Base-by-base conservation (phyloP, 2,329 filamentous ascomycete genomes). In the Aspergillus uvarum region DNA sequence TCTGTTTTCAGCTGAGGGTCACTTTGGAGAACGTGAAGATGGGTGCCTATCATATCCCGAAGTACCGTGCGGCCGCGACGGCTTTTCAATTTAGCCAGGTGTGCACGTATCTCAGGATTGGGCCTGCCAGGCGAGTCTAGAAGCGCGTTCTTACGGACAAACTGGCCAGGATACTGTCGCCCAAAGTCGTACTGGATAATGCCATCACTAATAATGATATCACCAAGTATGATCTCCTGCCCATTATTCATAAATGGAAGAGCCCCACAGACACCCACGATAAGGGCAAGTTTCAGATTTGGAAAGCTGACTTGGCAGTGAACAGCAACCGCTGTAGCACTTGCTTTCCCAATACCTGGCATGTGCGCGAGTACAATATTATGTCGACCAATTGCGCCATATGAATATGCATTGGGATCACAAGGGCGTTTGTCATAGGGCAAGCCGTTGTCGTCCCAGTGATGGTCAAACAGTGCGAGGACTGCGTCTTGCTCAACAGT, bases 141-240 rank as follows among this genome's bases (percentile, higher is more conserved):
- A 2, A 60, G 24, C 10, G 12, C 59, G 21, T 44, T 47, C 50
- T 67, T 68, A 2, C 61, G 60, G 4, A 59, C 42, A 31, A 64
- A 61, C 0, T 38, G 54, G 32, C 57, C 53, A 0, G 62, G 55
- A 19, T 60, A 58, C 10, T 52, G 59, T 42, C 61, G 60, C 14
- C 67, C 68, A 21, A 70, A 63, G 26, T 71, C 67, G 50, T 65
- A 69, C 50, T 68, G 62, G 5, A 68, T 56, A 2, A 71, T 56
- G 1, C 54, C 60, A 38, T 60, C 58, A 58, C 70, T 72, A 22
- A 72, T 59, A 16, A 72, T 63, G 3, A 71, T 64, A 59, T 72
- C 70, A 1, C 71, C 70, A 1, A 73, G 49, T 16, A 64, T 61
- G 11, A 72, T 59, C 12, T 68, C 62, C 5, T 44, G 14, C 0